Percentiles rank a stretch among this genome's conserved stretches.
Evolutionary conservation across 192 early-diverging fungal species (phyloP).

Genomic region (Coemansia biformis): DNA sequence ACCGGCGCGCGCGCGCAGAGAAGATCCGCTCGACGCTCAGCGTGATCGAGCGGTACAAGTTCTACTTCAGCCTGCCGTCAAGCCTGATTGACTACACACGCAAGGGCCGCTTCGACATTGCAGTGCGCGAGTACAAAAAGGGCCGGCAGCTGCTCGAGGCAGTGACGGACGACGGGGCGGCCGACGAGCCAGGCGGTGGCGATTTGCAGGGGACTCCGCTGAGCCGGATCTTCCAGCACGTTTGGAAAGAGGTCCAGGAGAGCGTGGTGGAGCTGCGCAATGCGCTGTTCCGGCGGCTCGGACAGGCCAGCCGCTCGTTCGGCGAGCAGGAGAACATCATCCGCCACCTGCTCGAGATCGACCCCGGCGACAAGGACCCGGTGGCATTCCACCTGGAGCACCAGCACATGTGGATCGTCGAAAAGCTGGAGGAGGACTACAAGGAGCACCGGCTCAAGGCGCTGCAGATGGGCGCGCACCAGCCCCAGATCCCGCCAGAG

Average conservation of each 20-base stretch:
- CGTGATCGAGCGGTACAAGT: slow-evolving; percentile 92
- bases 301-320: slow-evolving; percentile 68
- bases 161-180: slow-evolving; percentile 39
- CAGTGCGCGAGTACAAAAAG: slow-evolving; percentile 94
- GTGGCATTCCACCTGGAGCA: slow-evolving; percentile 83
- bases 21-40: slow-evolving; percentile 84
- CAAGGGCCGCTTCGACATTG: slow-evolving; percentile 83
- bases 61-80: slow-evolving; percentile 94
- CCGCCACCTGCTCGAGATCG: slow-evolving; percentile 56
- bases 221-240: slow-evolving; percentile 84
- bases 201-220: slow-evolving; percentile 32
- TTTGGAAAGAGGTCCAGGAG: slow-evolving; percentile 87
- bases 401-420: slow-evolving; percentile 82
- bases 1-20: slow-evolving; percentile 77
- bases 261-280: slow-evolving; percentile 68
- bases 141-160: slow-evolving; percentile 75
- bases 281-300: slow-evolving; percentile 71
- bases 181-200: slow-evolving; percentile 1
- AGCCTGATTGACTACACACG: slow-evolving; percentile 76
- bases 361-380: slow-evolving; percentile 75
- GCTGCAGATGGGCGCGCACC: slow-evolving; percentile 13
- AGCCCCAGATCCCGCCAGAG: slow-evolving; percentile 12
- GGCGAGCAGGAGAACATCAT: slow-evolving; percentile 89
- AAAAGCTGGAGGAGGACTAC: slow-evolving; percentile 67
- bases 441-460: slow-evolving; percentile 53